Percentiles rank a stretch among this genome's conserved stretches.
These are phyloP conservation scores for Aspergillus oerlinghausenensis DNA, from an alignment of 2,329 filamentous ascomycete species.

Conservation along the genomic window DNA sequence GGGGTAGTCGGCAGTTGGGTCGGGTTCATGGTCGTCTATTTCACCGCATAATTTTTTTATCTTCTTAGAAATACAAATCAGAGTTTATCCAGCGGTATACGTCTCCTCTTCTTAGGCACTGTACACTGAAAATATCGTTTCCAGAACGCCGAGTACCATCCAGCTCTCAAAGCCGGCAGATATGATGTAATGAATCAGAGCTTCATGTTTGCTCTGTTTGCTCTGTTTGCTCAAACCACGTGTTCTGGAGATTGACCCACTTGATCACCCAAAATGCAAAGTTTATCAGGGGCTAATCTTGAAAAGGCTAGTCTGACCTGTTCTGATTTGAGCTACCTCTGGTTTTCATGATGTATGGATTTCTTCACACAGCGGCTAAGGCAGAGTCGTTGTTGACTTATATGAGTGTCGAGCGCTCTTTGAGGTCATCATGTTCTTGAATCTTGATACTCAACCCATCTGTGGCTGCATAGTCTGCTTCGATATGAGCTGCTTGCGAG, in stretches of 20 bases:
- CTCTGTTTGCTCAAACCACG: constrained; percentile 15
- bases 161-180: neutral
- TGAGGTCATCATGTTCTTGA: neutral
- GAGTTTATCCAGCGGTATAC: neutral
- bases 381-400: neutral
- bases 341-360: neutral
- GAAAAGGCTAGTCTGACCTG: constrained; percentile 5
- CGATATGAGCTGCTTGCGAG: neutral
- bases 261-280: constrained; percentile 16
- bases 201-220: constrained; percentile 14
- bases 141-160: neutral
- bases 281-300: constrained; percentile 14
- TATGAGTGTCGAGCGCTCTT: neutral
- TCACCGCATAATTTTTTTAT: constrained; percentile 44
- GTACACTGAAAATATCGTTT: neutral
- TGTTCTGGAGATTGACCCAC: constrained; percentile 14
- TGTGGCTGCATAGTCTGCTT: neutral
- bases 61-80: neutral
- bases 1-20: constrained; percentile 96
- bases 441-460: neutral
- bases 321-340: neutral
- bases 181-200: constrained; percentile 15
- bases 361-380: neutral
- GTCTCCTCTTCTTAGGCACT: neutral
- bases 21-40: constrained; percentile 90